A percentile compares a stretch with the other conserved stretches of the same genome.
Conservation (phyloP, 2,329 filamentous ascomycete species). For the Polytolypa hystricis region DNA sequence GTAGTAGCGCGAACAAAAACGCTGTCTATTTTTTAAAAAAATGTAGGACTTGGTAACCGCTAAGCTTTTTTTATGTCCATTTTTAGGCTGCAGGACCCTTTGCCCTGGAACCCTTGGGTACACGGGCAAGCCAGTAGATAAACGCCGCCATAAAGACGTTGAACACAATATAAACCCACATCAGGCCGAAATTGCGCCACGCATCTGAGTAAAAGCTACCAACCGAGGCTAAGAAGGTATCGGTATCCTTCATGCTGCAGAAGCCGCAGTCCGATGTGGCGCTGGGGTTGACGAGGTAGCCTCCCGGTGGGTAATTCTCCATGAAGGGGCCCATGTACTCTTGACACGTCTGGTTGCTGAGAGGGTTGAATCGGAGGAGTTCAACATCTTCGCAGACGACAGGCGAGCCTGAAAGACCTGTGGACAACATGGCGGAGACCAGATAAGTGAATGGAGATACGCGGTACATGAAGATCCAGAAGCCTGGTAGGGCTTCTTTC, state of each 20-base stretch:
- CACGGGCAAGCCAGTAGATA: slow-evolving; percentile 53
- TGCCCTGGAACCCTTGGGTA: slow-evolving; percentile 27
- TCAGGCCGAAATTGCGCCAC: slow-evolving; percentile 60
- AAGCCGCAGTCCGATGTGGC: slow-evolving; percentile 39
- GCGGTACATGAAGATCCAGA: slow-evolving; percentile 70
- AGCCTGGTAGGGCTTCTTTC: slow-evolving; percentile 49
- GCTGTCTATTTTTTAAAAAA: too few species aligned
- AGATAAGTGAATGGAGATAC: slow-evolving; percentile 55
- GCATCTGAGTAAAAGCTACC: slow-evolving; percentile 34
- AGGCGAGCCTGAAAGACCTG: slow-evolving; percentile 19
- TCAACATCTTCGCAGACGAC: slow-evolving; percentile 26
- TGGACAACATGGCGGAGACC: slow-evolving; percentile 29
- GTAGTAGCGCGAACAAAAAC: too few species aligned
- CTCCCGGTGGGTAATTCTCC: slow-evolving; percentile 17
- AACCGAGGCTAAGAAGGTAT: slow-evolving; percentile 36
- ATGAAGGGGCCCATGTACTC: slow-evolving; percentile 38
- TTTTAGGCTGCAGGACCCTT: slow-evolving; percentile 4
- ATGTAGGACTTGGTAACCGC: too few species aligned
- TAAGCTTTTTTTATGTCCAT: too few species aligned
- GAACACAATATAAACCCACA: slow-evolving; percentile 57
- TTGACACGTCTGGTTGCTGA: slow-evolving; percentile 50
- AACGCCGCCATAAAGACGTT: slow-evolving; percentile 49
- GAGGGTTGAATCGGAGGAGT: slow-evolving; percentile 32
- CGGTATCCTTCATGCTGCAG: slow-evolving; percentile 38
- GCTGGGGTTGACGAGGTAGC: slow-evolving; percentile 33